phyloP scores from a whole-genome alignment of 164 flowering plant species.

The Berberis vulgaris region DNA sequence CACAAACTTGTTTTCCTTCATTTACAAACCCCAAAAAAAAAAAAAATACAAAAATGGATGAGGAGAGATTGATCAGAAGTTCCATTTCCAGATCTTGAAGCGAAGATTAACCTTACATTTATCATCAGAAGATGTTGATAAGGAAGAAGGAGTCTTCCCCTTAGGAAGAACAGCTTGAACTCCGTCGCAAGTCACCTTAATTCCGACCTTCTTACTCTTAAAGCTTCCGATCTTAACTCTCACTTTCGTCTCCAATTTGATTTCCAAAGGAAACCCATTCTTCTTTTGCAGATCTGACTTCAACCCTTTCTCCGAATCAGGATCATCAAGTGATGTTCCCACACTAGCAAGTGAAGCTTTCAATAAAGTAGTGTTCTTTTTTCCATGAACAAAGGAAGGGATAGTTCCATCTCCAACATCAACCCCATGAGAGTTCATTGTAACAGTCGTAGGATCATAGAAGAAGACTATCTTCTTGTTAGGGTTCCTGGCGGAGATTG shows the following conservation, averaged over 20 bases:
- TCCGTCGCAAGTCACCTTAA: slow-evolving; percentile 55
- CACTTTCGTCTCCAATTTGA: slow-evolving; percentile 60
- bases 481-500: slow-evolving; percentile 49
- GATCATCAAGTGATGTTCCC: slow-evolving; percentile 17
- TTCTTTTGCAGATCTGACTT: slow-evolving; percentile 44
- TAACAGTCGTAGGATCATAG: slow-evolving; percentile 35
- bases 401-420: slow-evolving; percentile 23
- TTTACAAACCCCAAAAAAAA: background rate
- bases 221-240: slow-evolving; percentile 51
- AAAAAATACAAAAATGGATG: background rate
- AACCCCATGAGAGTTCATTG: slow-evolving; percentile 30
- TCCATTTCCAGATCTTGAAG: slow-evolving; percentile 63
- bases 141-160: slow-evolving; percentile 10
- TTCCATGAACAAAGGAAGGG: slow-evolving; percentile 19
- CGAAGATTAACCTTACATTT: slow-evolving; percentile 51
- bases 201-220: slow-evolving; percentile 42
- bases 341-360: slow-evolving; percentile 19
- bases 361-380: slow-evolving; percentile 43
- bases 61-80: slow-evolving; percentile 13
- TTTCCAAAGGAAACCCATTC: slow-evolving; percentile 41
- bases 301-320: slow-evolving; percentile 15
- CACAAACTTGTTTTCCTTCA: no score
- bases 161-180: slow-evolving; percentile 22
- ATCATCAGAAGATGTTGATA: background rate
- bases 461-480: slow-evolving; percentile 50